These are phyloP conservation scores for Beauveria brongniartii DNA, from an alignment of 2,329 filamentous ascomycete species.

Conservation along the genomic window DNA sequence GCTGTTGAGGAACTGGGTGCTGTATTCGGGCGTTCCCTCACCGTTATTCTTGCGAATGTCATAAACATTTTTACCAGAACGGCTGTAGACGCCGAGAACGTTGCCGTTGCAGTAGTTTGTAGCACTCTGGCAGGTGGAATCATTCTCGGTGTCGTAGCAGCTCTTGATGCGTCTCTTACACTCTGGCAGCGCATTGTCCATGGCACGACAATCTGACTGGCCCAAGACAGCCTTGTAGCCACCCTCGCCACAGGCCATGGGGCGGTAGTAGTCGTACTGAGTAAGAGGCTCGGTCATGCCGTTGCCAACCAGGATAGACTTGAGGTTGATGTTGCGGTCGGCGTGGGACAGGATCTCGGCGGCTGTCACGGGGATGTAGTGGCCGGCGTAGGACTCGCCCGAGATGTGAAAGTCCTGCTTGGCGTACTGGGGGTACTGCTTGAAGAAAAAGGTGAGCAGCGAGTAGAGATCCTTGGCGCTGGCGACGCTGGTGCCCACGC, in stretches of 20 bases:
- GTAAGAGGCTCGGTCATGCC: conserved; percentile 89
- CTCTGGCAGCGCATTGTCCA: conserved; percentile 87
- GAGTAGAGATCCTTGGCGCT: conserved; percentile 98
- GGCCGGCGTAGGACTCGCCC: conserved; percentile 89
- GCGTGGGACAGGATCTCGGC: conserved; percentile 89
- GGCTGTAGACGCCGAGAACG: conserved; percentile 87
- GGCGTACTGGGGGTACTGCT: conserved; percentile 94
- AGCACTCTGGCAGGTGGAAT: conserved; percentile 87
- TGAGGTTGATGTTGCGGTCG: conserved; percentile 95
- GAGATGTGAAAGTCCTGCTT: conserved; percentile 96
- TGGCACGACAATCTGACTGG: conserved; percentile 67
- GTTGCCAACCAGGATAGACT: conserved; percentile 92
- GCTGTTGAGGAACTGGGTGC: conserved; percentile 80
- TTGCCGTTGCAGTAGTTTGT: conserved; percentile 99
- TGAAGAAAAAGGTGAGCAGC: conserved; percentile 94
- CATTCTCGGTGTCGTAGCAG: conserved; percentile 88
- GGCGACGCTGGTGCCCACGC: conserved; percentile 87
- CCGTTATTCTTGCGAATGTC: conserved; percentile 92
- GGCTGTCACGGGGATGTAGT: conserved; percentile 91
- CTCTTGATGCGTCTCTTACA: conserved; percentile 81
- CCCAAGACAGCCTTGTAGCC: conserved; percentile 83
- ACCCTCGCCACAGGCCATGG: conserved; percentile 95
- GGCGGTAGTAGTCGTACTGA: conserved; percentile 92
- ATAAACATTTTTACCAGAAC: conserved; percentile 87
- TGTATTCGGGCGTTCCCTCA: conserved; percentile 71